Evolutionary conservation across 148 eudicot species (phyloP).

Genomic region (Vaccinium vitisidaea): DNA sequence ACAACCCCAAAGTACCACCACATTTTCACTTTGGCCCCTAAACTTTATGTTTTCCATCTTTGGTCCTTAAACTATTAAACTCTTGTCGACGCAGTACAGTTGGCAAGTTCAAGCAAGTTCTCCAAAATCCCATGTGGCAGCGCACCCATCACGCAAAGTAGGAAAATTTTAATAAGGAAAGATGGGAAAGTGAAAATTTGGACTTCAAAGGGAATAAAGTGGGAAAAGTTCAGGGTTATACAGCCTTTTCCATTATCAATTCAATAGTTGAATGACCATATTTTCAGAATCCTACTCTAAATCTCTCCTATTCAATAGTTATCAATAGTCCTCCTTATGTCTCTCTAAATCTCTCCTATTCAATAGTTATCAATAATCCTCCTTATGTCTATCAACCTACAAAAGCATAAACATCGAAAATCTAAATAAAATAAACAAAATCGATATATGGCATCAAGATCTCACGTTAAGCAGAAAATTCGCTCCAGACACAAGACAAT

Average conservation of each 20-base stretch:
- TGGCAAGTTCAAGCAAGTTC: background rate
- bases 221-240: background rate
- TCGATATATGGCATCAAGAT: background rate
- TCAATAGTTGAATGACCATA: background rate
- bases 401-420: background rate
- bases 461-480: slow-evolving; percentile 90
- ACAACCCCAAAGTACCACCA: background rate
- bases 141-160: background rate
- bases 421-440: background rate
- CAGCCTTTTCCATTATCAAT: background rate
- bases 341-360: background rate
- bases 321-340: background rate
- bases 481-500: slow-evolving; percentile 91
- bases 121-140: background rate
- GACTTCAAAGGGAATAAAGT: background rate
- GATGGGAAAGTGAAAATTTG: background rate
- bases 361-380: no score
- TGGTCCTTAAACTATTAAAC: background rate
- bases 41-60: background rate
- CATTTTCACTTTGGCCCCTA: background rate
- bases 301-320: background rate
- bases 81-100: background rate
- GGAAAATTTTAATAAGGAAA: background rate
- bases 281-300: background rate
- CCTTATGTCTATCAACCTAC: slow-evolving; percentile 1